phyloP scores from a whole-genome alignment of 2,329 filamentous ascomycete species.

The Fusarium abutilonis region DNA sequence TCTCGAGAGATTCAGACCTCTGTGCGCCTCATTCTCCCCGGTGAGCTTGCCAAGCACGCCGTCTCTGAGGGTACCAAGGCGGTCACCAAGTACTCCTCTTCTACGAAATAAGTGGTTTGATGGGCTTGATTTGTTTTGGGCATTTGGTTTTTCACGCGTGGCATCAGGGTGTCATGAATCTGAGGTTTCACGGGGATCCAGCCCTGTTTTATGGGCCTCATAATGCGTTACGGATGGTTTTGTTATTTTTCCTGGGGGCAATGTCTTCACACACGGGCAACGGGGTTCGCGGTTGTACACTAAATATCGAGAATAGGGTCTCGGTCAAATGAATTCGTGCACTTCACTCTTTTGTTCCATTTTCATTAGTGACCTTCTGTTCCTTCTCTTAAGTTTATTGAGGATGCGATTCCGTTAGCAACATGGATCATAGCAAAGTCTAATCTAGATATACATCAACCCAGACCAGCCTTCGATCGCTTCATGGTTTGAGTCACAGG shows the following conservation, averaged over 20 bases:
- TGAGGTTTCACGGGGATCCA: slow-evolving; percentile 58
- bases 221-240: slow-evolving; percentile 81
- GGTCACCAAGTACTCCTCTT: slow-evolving; percentile 99
- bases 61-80: slow-evolving; percentile 99
- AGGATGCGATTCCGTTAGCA: not conserved
- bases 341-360: slow-evolving; percentile 44
- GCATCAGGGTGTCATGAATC: slow-evolving; percentile 68
- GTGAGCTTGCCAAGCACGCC: slow-evolving; percentile 99
- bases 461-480: slow-evolving; percentile 83
- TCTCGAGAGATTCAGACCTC: slow-evolving; percentile 99
- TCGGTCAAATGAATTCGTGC: slow-evolving; percentile 70
- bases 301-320: slow-evolving; percentile 72
- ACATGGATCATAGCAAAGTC: not conserved
- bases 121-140: slow-evolving; percentile 68
- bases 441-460: slow-evolving; percentile 52
- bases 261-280: slow-evolving; percentile 74
- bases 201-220: slow-evolving; percentile 60
- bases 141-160: slow-evolving; percentile 62
- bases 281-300: slow-evolving; percentile 79
- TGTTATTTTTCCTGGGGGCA: slow-evolving; percentile 72
- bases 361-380: slow-evolving; percentile 4
- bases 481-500: slow-evolving; percentile 91
- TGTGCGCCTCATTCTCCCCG: slow-evolving; percentile 95
- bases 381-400: not conserved
- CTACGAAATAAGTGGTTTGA: slow-evolving; percentile 85